Evolutionary conservation across 192 early-diverging fungal species (phyloP), one percentile per base, ranked within the genome.

Genomic region (Rhizoclosmatium sp.): DNA sequence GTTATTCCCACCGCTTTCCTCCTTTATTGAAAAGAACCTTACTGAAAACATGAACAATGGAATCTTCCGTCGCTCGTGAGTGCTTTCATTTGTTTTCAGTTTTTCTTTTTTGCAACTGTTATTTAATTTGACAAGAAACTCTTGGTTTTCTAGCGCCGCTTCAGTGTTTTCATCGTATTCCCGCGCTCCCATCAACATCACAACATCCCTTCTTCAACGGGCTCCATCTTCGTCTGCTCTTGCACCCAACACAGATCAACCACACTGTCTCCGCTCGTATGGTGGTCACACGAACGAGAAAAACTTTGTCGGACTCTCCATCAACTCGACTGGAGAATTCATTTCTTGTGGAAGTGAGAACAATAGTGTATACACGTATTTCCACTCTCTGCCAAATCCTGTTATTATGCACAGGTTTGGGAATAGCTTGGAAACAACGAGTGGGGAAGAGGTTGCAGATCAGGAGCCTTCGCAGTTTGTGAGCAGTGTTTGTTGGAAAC

Each of bases 261-360:
- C 73, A 64, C 73, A 83, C 9, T 94, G 91, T 65, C 80, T 87
- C 3, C 85, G 94, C 41, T 93, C 93, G 16, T 99, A 89, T 82
- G 82, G 86, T 4, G 97, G 97, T 4, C 97, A 99, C 80, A 61
- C 85, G 7, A 99, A 99, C 77, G 95, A 97, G 78, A 96, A 95
- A 86, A 98, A 98, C 85, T 99, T 99, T 95, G 97, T 98, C 3
- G 97, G 97, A 2, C 85, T 99, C 71, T 92, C 91, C 40, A 87
- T 92, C 4, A 92, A 92, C 65, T 81, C 71, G 9, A 86, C 86
- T 14, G 80, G 83, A 0, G 94, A 97, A 62, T 96, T 94, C 90
- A 94, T 99, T 76, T 85, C 94, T 0, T 97, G 95, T 79, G 97
- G 97, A 40, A 95, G 94, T 80, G 97, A 99, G 83, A 95, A 92